Conservation (phyloP, 495 filamentous ascomycete genomes). For the Collariella sp. region DNA sequence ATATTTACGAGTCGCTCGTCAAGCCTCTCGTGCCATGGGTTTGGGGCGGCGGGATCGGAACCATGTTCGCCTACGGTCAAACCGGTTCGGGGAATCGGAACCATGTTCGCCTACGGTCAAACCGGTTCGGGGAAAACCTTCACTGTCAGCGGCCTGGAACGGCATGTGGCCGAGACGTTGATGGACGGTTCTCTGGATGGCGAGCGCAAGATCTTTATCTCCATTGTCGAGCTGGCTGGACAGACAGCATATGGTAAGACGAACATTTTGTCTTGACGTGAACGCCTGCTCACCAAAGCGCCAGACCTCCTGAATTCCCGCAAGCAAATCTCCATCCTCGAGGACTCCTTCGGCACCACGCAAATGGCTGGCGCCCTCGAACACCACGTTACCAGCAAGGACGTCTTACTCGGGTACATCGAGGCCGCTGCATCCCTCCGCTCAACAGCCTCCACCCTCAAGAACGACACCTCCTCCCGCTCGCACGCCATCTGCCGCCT, state of each 20-base stretch:
- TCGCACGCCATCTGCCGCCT: constrained; percentile 43
- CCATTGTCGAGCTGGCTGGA: constrained; percentile 20
- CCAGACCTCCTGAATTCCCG: constrained; percentile 22
- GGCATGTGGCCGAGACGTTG: constrained; percentile 17
- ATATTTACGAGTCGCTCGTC: constrained; percentile 18
- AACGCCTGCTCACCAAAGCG: background rate
- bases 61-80: constrained; percentile 41
- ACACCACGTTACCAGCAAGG: constrained; percentile 13
- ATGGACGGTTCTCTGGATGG: constrained; percentile 17
- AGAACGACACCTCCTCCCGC: constrained; percentile 40
- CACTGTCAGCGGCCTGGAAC: constrained; percentile 28
- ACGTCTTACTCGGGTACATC: constrained; percentile 9
- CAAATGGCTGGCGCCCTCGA: constrained; percentile 20
- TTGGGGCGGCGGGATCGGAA: constrained; percentile 20
- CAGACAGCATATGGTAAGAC: constrained; percentile 10
- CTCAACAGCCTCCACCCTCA: constrained; percentile 21
- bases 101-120: constrained; percentile 41
- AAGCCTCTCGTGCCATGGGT: constrained; percentile 21
- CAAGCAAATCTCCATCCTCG: constrained; percentile 22
- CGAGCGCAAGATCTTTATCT: constrained; percentile 16
- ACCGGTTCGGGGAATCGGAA: constrained; percentile 40
- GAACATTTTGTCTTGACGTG: background rate
- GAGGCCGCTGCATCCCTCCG: constrained; percentile 19
- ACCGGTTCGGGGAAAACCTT: constrained; percentile 43
- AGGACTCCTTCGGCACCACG: constrained; percentile 19